phyloP scores from a whole-genome alignment of 2,329 filamentous ascomycete genomes.

The Leptodontidium sp. region DNA sequence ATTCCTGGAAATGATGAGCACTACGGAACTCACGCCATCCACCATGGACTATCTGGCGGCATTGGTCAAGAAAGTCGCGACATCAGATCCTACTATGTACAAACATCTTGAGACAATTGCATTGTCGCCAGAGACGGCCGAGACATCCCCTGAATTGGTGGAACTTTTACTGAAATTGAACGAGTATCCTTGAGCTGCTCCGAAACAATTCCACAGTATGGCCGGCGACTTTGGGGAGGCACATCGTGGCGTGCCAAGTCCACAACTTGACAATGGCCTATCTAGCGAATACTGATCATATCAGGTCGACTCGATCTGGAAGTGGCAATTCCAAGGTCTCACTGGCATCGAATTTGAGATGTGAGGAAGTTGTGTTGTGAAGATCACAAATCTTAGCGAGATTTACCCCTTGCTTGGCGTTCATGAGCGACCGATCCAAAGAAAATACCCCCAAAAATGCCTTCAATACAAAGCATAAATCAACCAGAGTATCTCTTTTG shows the following conservation, averaged over 20 bases:
- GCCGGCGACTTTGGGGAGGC: too few relatives aligned
- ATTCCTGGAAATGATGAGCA: slow-evolving; percentile 45
- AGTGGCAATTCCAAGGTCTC: not conserved
- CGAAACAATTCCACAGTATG: not conserved
- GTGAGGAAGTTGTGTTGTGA: slow-evolving; percentile 9
- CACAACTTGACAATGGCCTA: not conserved
- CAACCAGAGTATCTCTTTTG: not conserved
- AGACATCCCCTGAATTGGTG: slow-evolving; percentile 42
- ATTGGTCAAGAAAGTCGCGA: slow-evolving; percentile 41
- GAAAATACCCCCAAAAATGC: not conserved
- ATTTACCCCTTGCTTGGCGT: slow-evolving; percentile 7
- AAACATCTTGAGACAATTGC: slow-evolving; percentile 44
- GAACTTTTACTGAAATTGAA: slow-evolving; percentile 41
- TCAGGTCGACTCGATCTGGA: not conserved
- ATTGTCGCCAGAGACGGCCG: slow-evolving; percentile 26
- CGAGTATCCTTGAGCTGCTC: slow-evolving; percentile 28
- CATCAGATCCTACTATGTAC: slow-evolving; percentile 40
- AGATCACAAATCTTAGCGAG: not conserved
- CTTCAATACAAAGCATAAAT: not conserved
- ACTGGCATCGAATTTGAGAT: not conserved
- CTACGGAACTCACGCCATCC: slow-evolving; percentile 37
- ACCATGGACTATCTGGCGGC: slow-evolving; percentile 42
- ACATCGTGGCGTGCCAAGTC: not conserved
- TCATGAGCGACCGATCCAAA: not conserved
- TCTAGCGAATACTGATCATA: not conserved